Base-by-base conservation (phyloP, 2,329 filamentous ascomycete genomes). In the Madurella fahalii region DNA sequence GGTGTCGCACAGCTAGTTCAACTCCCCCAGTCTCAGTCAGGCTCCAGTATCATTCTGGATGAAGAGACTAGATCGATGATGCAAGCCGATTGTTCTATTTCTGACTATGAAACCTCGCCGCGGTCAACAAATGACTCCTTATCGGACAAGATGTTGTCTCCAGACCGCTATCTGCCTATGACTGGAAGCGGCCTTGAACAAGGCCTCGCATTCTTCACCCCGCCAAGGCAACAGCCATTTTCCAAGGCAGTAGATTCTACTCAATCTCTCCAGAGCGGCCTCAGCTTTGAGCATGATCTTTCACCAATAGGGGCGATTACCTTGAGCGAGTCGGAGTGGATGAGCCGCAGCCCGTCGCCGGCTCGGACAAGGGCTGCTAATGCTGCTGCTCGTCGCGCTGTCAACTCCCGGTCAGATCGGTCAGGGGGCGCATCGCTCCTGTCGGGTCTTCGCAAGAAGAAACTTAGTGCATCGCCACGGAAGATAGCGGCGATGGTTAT, bases 21-120 rank as follows among this genome's bases (percentile, higher is more conserved):
- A 4, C 18, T 62, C 12, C 20, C 43, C 9, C 34, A 17, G 1
- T 41, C 44, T 2, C 32, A 52, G 11, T 40, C 49, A 11, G 9
- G 16, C 32, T 5, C 39, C 48, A n/a, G 32, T 46, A 8, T 48
- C 43, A 32, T 7, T 40, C 43, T 50, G n/a, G 16, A 48, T 20
- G 25, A 47, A 3, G 45, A 51, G 1, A 13, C 16, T 9, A 40
- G 20, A 4, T 12, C 40, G 13, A 39, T 39, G 12, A 17, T 32
- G 12, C 40, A 34, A 13, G 59, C n/a, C 2, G 54, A 63, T 9
- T 44, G 31, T 40, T 65, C 63, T 1, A 40, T 60, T 3, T 66
- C 63, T 2, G 63, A 66, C 39, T 63, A 65, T 46, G 60, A 61
- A n/a, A 50, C 34, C 4, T 63, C 60, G 1, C 58, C 59, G 3